A percentile compares a stretch with the other conserved stretches of the same genome.
phyloP scores from a whole-genome alignment of 2,329 filamentous ascomycete genomes.

The Arachnomyces sp. region DNA sequence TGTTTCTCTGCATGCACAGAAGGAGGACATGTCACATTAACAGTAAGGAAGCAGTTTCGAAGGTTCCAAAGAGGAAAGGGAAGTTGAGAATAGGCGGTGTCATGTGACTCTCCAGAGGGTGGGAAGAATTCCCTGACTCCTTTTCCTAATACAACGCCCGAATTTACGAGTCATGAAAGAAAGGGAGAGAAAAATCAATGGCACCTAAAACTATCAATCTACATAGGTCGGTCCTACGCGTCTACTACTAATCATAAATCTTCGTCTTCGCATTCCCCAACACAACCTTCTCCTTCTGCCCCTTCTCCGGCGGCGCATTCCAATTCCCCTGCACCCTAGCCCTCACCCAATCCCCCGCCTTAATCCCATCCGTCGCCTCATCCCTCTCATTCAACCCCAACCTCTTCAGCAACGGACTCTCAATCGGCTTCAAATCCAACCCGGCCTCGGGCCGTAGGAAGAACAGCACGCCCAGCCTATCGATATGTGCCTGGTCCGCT shows the following conservation, averaged over 20 bases:
- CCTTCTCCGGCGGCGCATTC: neutral
- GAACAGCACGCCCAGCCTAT: conserved; percentile 37
- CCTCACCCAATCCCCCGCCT: conserved; percentile 16
- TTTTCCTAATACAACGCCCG: too few species aligned
- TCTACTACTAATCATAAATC: conserved; percentile 2
- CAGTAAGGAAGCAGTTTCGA: too few species aligned
- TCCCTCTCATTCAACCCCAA: conserved; percentile 10
- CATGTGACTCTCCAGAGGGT: too few species aligned
- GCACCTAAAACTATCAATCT: too few species aligned
- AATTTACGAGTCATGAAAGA: too few species aligned
- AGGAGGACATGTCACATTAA: too few species aligned
- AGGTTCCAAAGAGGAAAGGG: too few species aligned
- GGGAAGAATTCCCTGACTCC: too few species aligned
- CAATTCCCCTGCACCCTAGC: conserved; percentile 42
- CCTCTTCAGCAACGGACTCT: neutral
- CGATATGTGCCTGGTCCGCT: conserved; percentile 38
- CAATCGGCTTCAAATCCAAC: conserved; percentile 11
- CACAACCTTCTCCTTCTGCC: neutral
- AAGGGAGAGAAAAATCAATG: too few species aligned
- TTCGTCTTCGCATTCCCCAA: conserved; percentile 2
- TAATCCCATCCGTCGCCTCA: conserved; percentile 9
- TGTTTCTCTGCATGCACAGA: too few species aligned
- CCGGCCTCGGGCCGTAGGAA: conserved; percentile 35
- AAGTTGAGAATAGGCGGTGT: too few species aligned
- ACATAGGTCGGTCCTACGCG: too few species aligned